phyloP scores from a whole-genome alignment of 306 rosid genomes.

The Acacia confusa region DNA sequence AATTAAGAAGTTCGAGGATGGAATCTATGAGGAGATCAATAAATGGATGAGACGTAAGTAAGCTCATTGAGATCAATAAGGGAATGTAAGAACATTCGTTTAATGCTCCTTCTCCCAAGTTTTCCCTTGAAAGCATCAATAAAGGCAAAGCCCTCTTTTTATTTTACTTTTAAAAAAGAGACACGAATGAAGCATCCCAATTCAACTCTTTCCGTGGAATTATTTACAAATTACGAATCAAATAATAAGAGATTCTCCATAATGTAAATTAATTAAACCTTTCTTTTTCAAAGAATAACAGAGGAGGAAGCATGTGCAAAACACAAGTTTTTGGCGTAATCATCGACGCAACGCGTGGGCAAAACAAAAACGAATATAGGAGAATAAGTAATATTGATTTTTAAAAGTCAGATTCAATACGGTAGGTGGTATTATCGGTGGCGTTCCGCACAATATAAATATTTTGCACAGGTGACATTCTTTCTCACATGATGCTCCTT shows the following conservation, averaged over 20 bases:
- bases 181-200: background rate
- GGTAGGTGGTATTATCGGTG: background rate
- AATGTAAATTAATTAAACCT: background rate
- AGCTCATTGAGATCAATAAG: background rate
- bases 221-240: background rate
- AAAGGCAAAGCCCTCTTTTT: background rate
- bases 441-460: background rate
- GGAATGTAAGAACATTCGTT: background rate
- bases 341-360: background rate
- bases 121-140: background rate
- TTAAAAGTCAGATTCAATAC: background rate
- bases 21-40: background rate
- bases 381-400: too few species aligned
- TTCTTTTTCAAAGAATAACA: background rate
- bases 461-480: too few species aligned
- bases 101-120: background rate
- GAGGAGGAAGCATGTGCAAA: background rate
- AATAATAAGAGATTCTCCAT: background rate
- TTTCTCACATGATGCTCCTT: too few species aligned
- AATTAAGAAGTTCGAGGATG: too few species aligned
- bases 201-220: background rate
- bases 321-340: background rate
- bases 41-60: too few species aligned
- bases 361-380: background rate
- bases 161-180: background rate